Percentiles rank a stretch among this genome's conserved stretches.
Conservation (phyloP, 2,329 filamentous ascomycete species). For the Cladosporium sp. region DNA sequence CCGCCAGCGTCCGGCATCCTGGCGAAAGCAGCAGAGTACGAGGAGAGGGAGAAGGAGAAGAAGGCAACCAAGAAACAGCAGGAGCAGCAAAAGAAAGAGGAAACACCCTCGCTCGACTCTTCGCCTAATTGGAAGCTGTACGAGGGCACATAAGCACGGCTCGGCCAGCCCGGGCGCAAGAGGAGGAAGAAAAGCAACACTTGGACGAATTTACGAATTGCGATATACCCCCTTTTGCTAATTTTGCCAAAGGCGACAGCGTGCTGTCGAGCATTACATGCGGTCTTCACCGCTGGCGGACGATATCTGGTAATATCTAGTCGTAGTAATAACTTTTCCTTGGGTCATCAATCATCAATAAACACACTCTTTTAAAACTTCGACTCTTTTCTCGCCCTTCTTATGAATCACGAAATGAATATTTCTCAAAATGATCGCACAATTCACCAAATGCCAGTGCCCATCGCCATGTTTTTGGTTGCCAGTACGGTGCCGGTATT, state of each 20-base stretch:
- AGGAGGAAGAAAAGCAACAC: conserved; percentile 1
- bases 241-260: conserved; percentile 5
- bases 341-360: background rate
- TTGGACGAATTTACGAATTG: conserved; percentile 6
- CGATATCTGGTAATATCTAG: conserved; percentile 13
- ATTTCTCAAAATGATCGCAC: too few relatives aligned
- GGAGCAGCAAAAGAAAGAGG: background rate
- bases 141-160: conserved; percentile 6
- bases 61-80: background rate
- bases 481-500: background rate
- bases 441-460: too few relatives aligned
- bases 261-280: conserved; percentile 5
- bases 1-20: conserved; percentile 4
- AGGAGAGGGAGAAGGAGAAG: background rate
- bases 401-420: background rate
- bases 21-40: conserved; percentile 6
- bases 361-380: background rate
- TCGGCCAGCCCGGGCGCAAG: conserved; percentile 2
- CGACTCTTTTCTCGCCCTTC: background rate
- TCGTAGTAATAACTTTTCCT: conserved; percentile 6
- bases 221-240: conserved; percentile 4
- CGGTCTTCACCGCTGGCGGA: conserved; percentile 3
- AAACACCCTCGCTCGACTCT: background rate
- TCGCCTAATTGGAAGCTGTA: conserved; percentile 12
- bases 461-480: background rate